Evolutionary conservation across 306 rosid genomes (phyloP), one percentile per base, ranked within the genome.

Genomic region (Pyrus betulifolia): DNA sequence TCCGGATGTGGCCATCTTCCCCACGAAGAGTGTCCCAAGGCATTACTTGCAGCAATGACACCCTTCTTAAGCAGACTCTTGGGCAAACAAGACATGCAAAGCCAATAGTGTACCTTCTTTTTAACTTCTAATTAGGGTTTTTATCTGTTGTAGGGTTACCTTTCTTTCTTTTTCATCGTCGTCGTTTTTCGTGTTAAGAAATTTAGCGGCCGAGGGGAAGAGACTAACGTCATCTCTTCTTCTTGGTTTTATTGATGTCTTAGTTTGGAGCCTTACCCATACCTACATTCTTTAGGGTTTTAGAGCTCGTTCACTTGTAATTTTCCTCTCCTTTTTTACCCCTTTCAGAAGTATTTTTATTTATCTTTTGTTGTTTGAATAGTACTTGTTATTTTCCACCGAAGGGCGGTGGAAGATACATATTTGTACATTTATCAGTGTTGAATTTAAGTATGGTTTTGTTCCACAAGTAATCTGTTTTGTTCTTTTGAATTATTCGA

Each of bases 1-100:
- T 91, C 97, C 6, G 96, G 96, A 62, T 94, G 98, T 54, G 98
- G 98, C 22, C 98, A 94, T 84, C 96, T 94, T 55, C 98, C 98
- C 9, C 98, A 91, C 52, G 98, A 94, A 84, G 98, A 94, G 82
- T 94, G 97, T 81, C 97, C 98, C 2, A 91, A 92, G 82, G 96
- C 98, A 68, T 82, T 94, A 70, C 93, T 94, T 65, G 94, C 97
- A 23, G 97, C 96, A 40, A 71, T 91, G 61, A 79, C 87, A 67
- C 98, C 98, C 63, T 94, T 94, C 89, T 77, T 94, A 68, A 82
- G 78, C 81, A 83, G 92, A 80, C 86, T 90, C 64, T 67, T 66
- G 40, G 38, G 45, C 70, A 66, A 21, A 66, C 17, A 17, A 66
- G 70, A 66, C 49, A 3, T 21, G 45, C 70, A 35, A 10, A 33